Percentiles rank a stretch among this genome's conserved stretches.
These are phyloP conservation scores for Sicyos edulis DNA, from an alignment of 306 rosid genomes.

Conservation along the genomic window DNA sequence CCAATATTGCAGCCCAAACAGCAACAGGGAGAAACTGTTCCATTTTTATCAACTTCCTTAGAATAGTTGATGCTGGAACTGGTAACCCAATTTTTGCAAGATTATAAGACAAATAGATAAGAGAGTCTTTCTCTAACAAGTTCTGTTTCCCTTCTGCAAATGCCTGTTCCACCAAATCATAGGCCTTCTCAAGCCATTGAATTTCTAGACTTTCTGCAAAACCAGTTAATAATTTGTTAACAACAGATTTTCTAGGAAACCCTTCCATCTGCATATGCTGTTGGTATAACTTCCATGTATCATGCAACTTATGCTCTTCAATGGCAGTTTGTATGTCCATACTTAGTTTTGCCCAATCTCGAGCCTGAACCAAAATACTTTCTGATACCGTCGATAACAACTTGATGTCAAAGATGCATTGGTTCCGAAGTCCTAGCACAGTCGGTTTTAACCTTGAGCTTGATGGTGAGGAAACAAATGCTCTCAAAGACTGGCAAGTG, in stretches of 20 bases:
- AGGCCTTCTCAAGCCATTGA: constrained; percentile 61
- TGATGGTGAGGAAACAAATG: constrained; percentile 31
- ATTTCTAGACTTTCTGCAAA: constrained; percentile 52
- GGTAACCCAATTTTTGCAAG: constrained; percentile 64
- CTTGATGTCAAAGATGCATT: constrained; percentile 18
- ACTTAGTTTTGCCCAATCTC: constrained; percentile 56
- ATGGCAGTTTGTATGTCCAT: constrained; percentile 55
- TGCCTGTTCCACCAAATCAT: constrained; percentile 57
- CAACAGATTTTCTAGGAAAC: constrained; percentile 66
- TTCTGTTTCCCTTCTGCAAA: constrained; percentile 48
- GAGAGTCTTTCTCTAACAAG: constrained; percentile 59
- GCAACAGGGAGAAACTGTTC: constrained; percentile 59
- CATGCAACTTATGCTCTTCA: constrained; percentile 37
- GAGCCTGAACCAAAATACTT: constrained; percentile 69
- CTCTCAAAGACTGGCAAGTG: constrained; percentile 20
- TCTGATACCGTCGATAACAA: constrained; percentile 40
- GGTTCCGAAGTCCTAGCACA: constrained; percentile 23
- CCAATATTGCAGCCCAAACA: constrained; percentile 79
- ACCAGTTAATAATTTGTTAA: constrained; percentile 45
- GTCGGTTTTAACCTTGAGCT: constrained; percentile 21
- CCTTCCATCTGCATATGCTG: constrained; percentile 75
- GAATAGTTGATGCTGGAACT: constrained; percentile 55
- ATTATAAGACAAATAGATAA: constrained; percentile 60
- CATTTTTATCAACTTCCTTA: constrained; percentile 62
- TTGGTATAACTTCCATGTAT: constrained; percentile 69